Evolutionary conservation across 2,329 filamentous ascomycete genomes (phyloP), one percentile per base, ranked within the genome.

Genomic region (Ophiostoma fasciatum): DNA sequence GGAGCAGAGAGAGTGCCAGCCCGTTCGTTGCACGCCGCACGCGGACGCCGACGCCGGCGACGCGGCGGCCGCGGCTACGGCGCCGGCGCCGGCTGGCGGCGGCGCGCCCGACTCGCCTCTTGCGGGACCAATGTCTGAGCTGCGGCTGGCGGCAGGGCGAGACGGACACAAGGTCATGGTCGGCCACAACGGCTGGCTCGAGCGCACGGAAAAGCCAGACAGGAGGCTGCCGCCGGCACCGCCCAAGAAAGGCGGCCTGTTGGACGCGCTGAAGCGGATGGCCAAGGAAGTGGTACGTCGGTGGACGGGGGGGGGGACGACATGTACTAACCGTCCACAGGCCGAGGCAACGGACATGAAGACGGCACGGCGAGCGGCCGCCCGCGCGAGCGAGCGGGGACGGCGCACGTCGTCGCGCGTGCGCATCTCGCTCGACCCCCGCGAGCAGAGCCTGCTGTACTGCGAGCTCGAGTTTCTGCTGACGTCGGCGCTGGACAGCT

Each of bases 391-490:
- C 18, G 43, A 51, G 7, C 58, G 54, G 31, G 48, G 51, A 14
- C 44, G 47, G 12, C 42, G 40, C 12, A 28, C 19, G 4, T 42
- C 45, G 21, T 46, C 55, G 12, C 54, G 53, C 12, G 46, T 67
- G 4, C 50, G 53, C 17, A 66, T 72, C 44, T 71, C 68, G 0
- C 58, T 74, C 4, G 55, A 63, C 46, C 56, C 68, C 1, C 64
- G 70, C 29, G 68, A 73, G 51, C 71, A 74, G 47, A 68, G 64
- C 33, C 59, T 74, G 8, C 50, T 74, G 7, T 74, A 71, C 49
- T 69, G 68, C 48, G 70, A 75, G 49, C 60, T 74, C 7, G 68
- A 73, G 47, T 74, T 63, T 44, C 52, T 62, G 39, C 49, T 74
- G n/a, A 62, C 60, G 39, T 62, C 59, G 5, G 61, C 62, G 0